Evolutionary conservation across 1,139 yeast species (phyloP).

Genomic region (Saccharomyces hybrid): DNA sequence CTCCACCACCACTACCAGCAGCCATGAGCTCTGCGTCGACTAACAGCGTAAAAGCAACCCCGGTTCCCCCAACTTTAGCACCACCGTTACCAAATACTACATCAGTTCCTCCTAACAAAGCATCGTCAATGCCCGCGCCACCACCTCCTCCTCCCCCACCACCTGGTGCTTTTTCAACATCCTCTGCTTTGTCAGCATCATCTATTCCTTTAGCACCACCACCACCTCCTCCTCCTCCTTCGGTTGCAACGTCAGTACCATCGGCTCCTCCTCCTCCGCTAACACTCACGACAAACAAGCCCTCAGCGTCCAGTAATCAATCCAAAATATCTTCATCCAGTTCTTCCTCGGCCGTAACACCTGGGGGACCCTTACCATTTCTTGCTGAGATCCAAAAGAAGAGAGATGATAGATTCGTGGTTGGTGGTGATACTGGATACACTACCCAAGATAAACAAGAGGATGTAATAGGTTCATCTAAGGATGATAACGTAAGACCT

Average conservation of each 20-base stretch:
- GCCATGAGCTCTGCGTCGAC: constrained; percentile 9
- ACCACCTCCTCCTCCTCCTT: constrained; percentile 8
- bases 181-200: constrained; percentile 20
- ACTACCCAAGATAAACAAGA: constrained; percentile 32
- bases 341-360: constrained; percentile 11
- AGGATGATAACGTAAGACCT: constrained; percentile 5
- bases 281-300: constrained; percentile 13
- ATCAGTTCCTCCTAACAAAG: constrained; percentile 14
- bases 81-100: constrained; percentile 9
- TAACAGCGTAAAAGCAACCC: not conserved
- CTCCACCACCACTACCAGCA: constrained; percentile 17
- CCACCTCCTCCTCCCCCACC: constrained; percentile 7
- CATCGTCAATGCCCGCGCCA: constrained; percentile 11
- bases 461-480: constrained; percentile 7
- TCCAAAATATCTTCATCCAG: constrained; percentile 6
- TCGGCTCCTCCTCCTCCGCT: constrained; percentile 15
- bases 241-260: constrained; percentile 17
- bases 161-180: constrained; percentile 8
- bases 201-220: constrained; percentile 22
- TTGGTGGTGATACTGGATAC: constrained; percentile 30
- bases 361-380: constrained; percentile 36
- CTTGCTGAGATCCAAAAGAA: constrained; percentile 49
- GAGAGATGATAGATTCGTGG: constrained; percentile 45
- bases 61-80: not conserved
- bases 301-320: constrained; percentile 15